phyloP scores from a whole-genome alignment of 78 protist species.

The Dictyostelium purpureum region DNA sequence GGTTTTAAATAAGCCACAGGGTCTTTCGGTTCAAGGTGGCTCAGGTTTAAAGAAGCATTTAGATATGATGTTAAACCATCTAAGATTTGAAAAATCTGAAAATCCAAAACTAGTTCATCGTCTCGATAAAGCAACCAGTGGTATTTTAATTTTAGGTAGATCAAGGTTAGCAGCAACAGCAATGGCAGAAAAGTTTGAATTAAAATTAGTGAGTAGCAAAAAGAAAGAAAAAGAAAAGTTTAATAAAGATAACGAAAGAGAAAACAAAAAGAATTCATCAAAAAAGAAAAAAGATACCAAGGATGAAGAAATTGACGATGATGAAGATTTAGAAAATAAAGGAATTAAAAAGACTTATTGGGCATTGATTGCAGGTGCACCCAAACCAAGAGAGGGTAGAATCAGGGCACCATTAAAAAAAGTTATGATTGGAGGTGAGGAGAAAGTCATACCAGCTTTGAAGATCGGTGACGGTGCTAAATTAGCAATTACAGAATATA shows the following conservation, averaged over 20 bases:
- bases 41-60: constrained; percentile 63
- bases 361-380: constrained; percentile 59
- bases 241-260: neutral
- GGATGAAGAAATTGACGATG: neutral
- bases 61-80: constrained; percentile 66
- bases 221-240: neutral
- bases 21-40: constrained; percentile 83
- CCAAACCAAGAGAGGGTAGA: constrained; percentile 73
- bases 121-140: constrained; percentile 51
- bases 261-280: neutral
- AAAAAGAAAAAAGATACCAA: neutral
- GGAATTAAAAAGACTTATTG: constrained; percentile 74
- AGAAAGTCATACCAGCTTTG: constrained; percentile 21
- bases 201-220: constrained; percentile 5
- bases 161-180: constrained; percentile 33
- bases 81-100: constrained; percentile 43
- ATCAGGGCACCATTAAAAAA: constrained; percentile 64
- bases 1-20: constrained; percentile 72
- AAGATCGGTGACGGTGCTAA: constrained; percentile 64
- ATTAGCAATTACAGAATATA: constrained; percentile 49
- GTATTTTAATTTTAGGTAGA: constrained; percentile 67
- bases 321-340: neutral
- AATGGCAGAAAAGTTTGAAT: constrained; percentile 54
- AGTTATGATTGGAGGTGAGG: constrained; percentile 28
- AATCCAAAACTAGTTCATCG: constrained; percentile 50